phyloP scores from a whole-genome alignment of 2,329 filamentous ascomycete species.

The Alternaria hordeiaustralica region DNA sequence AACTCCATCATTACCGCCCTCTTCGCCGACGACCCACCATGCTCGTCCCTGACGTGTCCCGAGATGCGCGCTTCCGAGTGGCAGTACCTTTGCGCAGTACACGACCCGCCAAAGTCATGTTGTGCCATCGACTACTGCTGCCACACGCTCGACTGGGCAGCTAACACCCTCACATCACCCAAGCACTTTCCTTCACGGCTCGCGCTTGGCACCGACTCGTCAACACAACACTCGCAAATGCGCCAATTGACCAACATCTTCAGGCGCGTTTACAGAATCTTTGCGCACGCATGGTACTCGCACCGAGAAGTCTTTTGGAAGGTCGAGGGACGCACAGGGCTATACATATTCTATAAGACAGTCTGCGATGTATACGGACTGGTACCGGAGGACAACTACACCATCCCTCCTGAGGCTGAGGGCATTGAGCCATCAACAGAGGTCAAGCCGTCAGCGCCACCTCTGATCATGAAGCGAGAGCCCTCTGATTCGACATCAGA shows the following conservation, averaged over 20 bases:
- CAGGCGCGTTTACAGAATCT: constrained; percentile 91
- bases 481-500: constrained; percentile 30
- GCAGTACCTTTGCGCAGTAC: constrained; percentile 98
- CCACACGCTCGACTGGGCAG: constrained; percentile 97
- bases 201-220: constrained; percentile 57
- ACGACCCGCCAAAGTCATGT: constrained; percentile 94
- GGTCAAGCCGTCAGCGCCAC: constrained; percentile 31
- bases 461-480: constrained; percentile 47
- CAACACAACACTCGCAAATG: constrained; percentile 60
- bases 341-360: constrained; percentile 97
- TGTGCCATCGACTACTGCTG: constrained; percentile 99
- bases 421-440: constrained; percentile 65
- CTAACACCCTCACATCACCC: constrained; percentile 89
- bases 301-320: constrained; percentile 95
- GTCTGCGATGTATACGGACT: constrained; percentile 92
- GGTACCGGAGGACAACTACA: constrained; percentile 93
- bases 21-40: constrained; percentile 87
- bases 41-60: constrained; percentile 86
- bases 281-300: constrained; percentile 98
- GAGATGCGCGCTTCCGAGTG: constrained; percentile 99
- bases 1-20: constrained; percentile 93
- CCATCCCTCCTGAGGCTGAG: constrained; percentile 90
- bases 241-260: constrained; percentile 96
- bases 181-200: constrained; percentile 94
- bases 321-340: constrained; percentile 85